Conservation (phyloP, 1,284 basidiomycete genomes). For the Schizopora paradoxa region DNA sequence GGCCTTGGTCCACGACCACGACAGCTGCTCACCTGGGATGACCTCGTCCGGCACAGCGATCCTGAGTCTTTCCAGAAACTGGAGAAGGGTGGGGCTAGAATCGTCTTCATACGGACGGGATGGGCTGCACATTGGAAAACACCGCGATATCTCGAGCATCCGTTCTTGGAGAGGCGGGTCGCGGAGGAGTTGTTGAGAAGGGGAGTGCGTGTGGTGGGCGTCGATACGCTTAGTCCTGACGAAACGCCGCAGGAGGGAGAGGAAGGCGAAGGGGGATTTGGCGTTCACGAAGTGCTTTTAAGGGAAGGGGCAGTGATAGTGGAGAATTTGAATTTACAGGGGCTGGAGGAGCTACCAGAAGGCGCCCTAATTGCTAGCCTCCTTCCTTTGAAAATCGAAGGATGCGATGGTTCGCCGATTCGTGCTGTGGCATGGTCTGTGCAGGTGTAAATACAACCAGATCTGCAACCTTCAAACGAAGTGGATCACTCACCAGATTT, state of each 20-base stretch:
- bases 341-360: conserved; percentile 36
- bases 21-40: conserved; percentile 48
- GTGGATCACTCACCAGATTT: no score
- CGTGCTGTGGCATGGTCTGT: conserved; percentile 55
- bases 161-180: conserved; percentile 50
- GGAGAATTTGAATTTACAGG: conserved; percentile 66
- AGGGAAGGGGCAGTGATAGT: conserved; percentile 54
- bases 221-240: conserved; percentile 63
- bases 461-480: no score
- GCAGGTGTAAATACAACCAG: no score
- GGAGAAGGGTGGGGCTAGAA: conserved; percentile 32
- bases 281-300: conserved; percentile 51
- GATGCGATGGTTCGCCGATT: conserved; percentile 61
- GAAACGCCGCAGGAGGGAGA: conserved; percentile 41
- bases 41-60: conserved; percentile 30
- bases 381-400: conserved; percentile 49
- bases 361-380: conserved; percentile 43
- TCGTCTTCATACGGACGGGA: conserved; percentile 51
- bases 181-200: conserved; percentile 42
- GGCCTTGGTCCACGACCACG: conserved; percentile 24
- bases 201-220: conserved; percentile 51
- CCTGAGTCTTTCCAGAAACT: conserved; percentile 28
- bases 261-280: conserved; percentile 39
- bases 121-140: conserved; percentile 55
- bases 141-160: conserved; percentile 52